Percentiles rank a stretch among this genome's conserved stretches.
phyloP scores from a whole-genome alignment of 441 rosid species.

The Pelargonium fulgidum region DNA sequence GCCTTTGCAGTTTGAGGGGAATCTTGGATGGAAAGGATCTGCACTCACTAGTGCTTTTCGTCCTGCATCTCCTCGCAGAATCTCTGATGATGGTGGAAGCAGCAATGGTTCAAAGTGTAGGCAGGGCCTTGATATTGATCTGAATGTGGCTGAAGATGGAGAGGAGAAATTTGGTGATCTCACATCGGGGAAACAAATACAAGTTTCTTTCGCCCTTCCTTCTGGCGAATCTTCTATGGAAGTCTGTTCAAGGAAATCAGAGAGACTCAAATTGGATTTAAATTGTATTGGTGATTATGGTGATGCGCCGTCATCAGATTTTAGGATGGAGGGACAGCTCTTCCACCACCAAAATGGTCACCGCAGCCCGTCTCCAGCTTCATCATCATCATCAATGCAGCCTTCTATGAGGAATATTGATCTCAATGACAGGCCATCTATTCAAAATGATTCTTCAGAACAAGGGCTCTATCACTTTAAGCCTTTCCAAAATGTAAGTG shows the following conservation, averaged over 20 bases:
- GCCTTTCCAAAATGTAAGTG: conserved; percentile 29
- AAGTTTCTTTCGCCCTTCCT: conserved; percentile 44
- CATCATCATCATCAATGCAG: conserved; percentile 70
- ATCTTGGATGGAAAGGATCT: conserved; percentile 72
- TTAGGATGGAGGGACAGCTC: conserved; percentile 45
- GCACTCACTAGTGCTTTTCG: conserved; percentile 75
- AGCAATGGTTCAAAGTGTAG: conserved; percentile 41
- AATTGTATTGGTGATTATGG: conserved; percentile 63
- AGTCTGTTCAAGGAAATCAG: conserved; percentile 52
- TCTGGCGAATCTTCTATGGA: conserved; percentile 63
- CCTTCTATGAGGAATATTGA: conserved; percentile 68
- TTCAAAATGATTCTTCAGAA: conserved; percentile 46
- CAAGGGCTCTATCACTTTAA: conserved; percentile 34
- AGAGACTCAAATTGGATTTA: conserved; percentile 70
- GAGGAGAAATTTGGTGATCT: conserved; percentile 54
- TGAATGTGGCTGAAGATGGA: conserved; percentile 71
- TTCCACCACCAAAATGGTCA: conserved; percentile 47
- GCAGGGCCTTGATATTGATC: conserved; percentile 65
- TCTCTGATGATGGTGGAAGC: conserved; percentile 41
- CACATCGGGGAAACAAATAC: conserved; percentile 39
- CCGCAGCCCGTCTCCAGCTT: conserved; percentile 64
- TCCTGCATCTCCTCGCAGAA: conserved; percentile 56
- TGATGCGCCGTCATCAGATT: conserved; percentile 44
- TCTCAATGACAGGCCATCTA: conserved; percentile 75
- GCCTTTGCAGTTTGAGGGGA: conserved; percentile 63